Conservation (phyloP, 179 eudicot genomes). For the Silene coronaria region DNA sequence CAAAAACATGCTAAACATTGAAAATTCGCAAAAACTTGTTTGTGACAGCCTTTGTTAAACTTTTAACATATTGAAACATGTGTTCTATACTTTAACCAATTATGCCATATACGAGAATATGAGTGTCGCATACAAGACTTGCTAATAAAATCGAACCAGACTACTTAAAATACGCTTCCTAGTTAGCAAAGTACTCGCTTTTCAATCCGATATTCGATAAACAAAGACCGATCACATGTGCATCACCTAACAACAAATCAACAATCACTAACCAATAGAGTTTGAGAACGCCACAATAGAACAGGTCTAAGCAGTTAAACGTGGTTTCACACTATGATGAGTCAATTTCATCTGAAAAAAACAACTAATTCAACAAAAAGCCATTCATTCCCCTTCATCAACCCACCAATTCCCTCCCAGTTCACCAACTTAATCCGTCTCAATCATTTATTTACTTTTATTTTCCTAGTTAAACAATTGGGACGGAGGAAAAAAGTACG, state of each 20-base stretch:
- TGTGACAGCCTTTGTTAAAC: neutral
- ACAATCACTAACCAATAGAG: neutral
- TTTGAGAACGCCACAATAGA: neutral
- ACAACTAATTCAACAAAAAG: slow-evolving; percentile 2
- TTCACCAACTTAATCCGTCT: too few relatives aligned
- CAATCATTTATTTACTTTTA: too few relatives aligned
- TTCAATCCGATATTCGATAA: neutral
- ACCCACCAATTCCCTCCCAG: too few relatives aligned
- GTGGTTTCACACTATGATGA: slow-evolving; percentile 1
- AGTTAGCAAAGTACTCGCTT: neutral
- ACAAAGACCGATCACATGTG: neutral
- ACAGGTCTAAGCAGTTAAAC: slow-evolving; percentile 2
- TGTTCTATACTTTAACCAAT: too few relatives aligned
- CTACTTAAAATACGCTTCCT: neutral
- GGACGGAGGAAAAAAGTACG: too few relatives aligned
- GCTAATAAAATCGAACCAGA: neutral
- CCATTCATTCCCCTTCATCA: neutral
- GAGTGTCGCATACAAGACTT: neutral
- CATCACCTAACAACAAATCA: neutral
- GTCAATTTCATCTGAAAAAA: neutral
- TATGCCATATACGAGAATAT: neutral
- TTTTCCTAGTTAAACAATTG: too few relatives aligned
- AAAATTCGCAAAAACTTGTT: neutral
- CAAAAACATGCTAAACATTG: neutral
- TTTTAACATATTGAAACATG: too few relatives aligned